Percentiles rank a stretch among this genome's conserved stretches.
Evolutionary conservation across 1,284 basidiomycete species (phyloP).

Genomic region (Sporisorium reilianum): DNA sequence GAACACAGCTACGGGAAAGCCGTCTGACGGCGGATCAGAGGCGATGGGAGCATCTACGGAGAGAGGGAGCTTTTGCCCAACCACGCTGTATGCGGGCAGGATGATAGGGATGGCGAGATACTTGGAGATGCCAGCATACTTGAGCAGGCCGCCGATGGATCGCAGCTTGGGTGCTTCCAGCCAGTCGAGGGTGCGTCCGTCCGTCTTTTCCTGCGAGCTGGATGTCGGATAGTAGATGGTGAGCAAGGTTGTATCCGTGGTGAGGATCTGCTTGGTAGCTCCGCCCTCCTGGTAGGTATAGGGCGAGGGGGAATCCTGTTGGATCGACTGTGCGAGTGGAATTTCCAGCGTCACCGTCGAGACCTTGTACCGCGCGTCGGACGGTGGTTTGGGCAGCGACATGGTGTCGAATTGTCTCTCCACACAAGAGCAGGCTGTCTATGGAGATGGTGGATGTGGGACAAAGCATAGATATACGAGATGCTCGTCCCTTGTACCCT

Average conservation of each 20-base stretch:
- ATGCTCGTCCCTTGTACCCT: too few species aligned
- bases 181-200: slow-evolving; percentile 31
- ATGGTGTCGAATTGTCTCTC: slow-evolving; percentile 4
- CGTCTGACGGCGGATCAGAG: slow-evolving; percentile 4
- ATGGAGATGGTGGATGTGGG: neutral
- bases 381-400: slow-evolving; percentile 30
- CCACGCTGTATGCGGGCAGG: slow-evolving; percentile 49
- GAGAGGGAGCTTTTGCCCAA: slow-evolving; percentile 43
- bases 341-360: slow-evolving; percentile 58
- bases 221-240: slow-evolving; percentile 64
- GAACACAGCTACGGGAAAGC: slow-evolving; percentile 58
- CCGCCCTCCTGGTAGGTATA: slow-evolving; percentile 38
- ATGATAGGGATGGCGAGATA: slow-evolving; percentile 55
- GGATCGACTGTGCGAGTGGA: slow-evolving; percentile 39
- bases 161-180: slow-evolving; percentile 47
- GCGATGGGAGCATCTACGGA: slow-evolving; percentile 27
- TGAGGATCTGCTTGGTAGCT: slow-evolving; percentile 38
- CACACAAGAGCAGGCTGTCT: neutral
- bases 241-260: slow-evolving; percentile 52
- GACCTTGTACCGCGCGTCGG: slow-evolving; percentile 41
- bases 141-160: slow-evolving; percentile 56
- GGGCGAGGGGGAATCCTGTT: slow-evolving; percentile 24
- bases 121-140: slow-evolving; percentile 58
- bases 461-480: too few species aligned
- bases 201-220: slow-evolving; percentile 1